Percentiles rank a stretch among this genome's conserved stretches.
phyloP scores from a whole-genome alignment of 2,329 filamentous ascomycete species.

The Rhexocercosporidium sp. region DNA sequence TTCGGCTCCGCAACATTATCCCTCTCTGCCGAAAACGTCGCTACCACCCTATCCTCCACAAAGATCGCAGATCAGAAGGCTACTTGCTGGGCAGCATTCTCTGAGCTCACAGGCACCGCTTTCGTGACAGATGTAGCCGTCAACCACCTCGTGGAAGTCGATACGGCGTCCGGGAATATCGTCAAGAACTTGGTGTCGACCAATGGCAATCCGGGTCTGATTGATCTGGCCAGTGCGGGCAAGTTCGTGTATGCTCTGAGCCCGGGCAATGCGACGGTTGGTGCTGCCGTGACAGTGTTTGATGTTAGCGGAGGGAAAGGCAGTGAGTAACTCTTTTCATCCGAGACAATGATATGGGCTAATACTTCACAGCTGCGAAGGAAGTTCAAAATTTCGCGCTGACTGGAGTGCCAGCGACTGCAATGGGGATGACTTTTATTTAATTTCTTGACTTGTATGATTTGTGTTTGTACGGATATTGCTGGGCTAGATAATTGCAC shows the following conservation, averaged over 20 bases:
- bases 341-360: neutral
- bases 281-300: conserved; percentile 46
- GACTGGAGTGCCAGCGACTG: conserved; percentile 39
- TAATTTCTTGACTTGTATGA: neutral
- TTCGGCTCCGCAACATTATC: conserved; percentile 59
- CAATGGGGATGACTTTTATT: conserved; percentile 21
- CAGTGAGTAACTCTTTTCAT: conserved; percentile 21
- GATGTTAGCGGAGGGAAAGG: conserved; percentile 44
- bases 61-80: conserved; percentile 57
- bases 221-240: conserved; percentile 59
- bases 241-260: conserved; percentile 61
- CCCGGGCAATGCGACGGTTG: conserved; percentile 33
- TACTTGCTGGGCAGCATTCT: conserved; percentile 64
- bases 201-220: conserved; percentile 56
- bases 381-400: conserved; percentile 45
- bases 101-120: conserved; percentile 52
- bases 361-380: neutral
- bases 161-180: conserved; percentile 53
- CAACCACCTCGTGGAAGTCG: conserved; percentile 63
- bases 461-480: neutral
- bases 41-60: conserved; percentile 41
- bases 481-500: neutral
- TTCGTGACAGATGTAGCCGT: conserved; percentile 62
- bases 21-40: conserved; percentile 42
- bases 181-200: conserved; percentile 49